Percentiles rank a stretch among this genome's conserved stretches.
Conservation (phyloP, 2,329 filamentous ascomycete genomes). For the Colletotrichum liaoningense region DNA sequence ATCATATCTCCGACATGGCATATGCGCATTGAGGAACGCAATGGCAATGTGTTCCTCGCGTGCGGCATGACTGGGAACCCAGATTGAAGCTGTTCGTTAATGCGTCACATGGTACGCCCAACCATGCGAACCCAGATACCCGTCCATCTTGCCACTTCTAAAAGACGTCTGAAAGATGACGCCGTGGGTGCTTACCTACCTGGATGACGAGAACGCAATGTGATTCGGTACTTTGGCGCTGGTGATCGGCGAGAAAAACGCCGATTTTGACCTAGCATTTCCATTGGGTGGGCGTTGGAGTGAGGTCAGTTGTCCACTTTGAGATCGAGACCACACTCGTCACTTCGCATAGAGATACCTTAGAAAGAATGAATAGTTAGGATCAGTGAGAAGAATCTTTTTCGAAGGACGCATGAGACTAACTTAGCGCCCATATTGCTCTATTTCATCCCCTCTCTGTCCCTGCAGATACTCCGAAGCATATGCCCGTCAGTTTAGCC, state of each 20-base stretch:
- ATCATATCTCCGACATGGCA: background rate
- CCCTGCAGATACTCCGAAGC: background rate
- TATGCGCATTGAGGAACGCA: background rate
- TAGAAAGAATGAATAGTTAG: too few relatives aligned
- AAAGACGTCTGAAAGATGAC: background rate
- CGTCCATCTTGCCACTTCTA: background rate
- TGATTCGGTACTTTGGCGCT: conserved; percentile 6
- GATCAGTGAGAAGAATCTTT: background rate
- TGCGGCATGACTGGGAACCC: background rate
- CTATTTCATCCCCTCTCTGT: background rate
- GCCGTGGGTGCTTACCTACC: background rate
- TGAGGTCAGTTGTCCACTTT: conserved; percentile 26
- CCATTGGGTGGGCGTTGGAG: conserved; percentile 19
- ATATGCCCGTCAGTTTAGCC: background rate
- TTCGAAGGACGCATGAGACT: background rate
- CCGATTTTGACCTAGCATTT: conserved; percentile 24
- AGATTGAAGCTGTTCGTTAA: background rate
- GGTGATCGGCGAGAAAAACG: conserved; percentile 25
- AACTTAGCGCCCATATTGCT: background rate
- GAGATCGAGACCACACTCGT: background rate
- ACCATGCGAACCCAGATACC: background rate
- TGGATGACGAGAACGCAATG: background rate
- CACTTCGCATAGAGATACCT: background rate
- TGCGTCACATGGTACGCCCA: conserved; percentile 3
- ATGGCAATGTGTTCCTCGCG: background rate